A percentile compares a stretch with the other conserved stretches of the same genome.
phyloP scores from a whole-genome alignment of 1,284 basidiomycete species.

The Ustilago trichophora region DNA sequence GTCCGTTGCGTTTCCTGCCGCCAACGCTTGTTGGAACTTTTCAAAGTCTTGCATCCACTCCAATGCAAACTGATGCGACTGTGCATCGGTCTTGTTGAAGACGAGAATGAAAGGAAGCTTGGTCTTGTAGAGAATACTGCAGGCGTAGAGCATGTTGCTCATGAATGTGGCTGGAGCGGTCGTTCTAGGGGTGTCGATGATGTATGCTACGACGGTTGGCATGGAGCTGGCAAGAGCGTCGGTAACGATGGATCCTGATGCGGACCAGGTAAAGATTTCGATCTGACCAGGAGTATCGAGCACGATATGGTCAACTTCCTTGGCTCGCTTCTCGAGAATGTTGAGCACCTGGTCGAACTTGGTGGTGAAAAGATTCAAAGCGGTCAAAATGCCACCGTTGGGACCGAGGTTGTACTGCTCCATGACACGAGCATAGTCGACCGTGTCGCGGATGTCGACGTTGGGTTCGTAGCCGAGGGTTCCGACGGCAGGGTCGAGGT shows the following conservation, averaged over 20 bases:
- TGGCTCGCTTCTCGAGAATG: constrained; percentile 88
- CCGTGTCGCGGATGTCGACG: constrained; percentile 96
- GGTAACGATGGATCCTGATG: constrained; percentile 97
- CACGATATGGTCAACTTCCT: constrained; percentile 85
- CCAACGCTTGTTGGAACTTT: constrained; percentile 71
- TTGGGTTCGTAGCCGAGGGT: constrained; percentile 92
- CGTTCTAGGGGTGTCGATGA: constrained; percentile 96
- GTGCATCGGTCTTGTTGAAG: constrained; percentile 98
- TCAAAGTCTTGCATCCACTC: constrained; percentile 99
- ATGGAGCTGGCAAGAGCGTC: constrained; percentile 93
- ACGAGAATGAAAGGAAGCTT: constrained; percentile 96
- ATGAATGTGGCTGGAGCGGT: constrained; percentile 97
- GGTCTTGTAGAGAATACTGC: constrained; percentile 98
- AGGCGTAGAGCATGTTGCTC: constrained; percentile 99
- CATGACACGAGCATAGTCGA: constrained; percentile 98
- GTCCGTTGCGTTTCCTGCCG: constrained; percentile 62
- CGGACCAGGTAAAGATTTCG: constrained; percentile 99
- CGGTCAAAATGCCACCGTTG: constrained; percentile 96
- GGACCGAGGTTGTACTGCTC: constrained; percentile 99
- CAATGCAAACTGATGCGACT: constrained; percentile 86
- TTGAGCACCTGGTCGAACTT: constrained; percentile 98
- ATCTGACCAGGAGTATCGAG: constrained; percentile 99
- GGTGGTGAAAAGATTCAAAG: constrained; percentile 96
- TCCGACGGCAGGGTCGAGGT: constrained; percentile 94
- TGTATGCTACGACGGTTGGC: constrained; percentile 93